These are phyloP conservation scores for Penicillium fimorum DNA, from an alignment of 495 filamentous ascomycete species.

Conservation along the genomic window DNA sequence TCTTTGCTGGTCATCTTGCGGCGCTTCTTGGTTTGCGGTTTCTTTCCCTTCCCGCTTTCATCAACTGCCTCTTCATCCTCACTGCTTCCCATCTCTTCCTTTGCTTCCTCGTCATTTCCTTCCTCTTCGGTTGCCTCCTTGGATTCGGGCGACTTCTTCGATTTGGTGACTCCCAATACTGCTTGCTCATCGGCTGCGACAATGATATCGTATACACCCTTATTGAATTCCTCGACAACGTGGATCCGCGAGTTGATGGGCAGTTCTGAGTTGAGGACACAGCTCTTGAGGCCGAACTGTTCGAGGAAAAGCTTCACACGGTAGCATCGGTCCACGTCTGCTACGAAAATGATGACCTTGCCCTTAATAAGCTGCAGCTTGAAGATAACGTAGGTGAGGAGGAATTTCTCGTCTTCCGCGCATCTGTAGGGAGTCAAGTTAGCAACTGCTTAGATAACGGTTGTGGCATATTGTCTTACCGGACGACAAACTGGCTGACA, in stretches of 20 bases:
- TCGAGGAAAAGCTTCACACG: constrained; percentile 93
- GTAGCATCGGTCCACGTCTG: constrained; percentile 90
- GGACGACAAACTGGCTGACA: constrained; percentile 84
- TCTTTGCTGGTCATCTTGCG: constrained; percentile 60
- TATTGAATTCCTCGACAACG: constrained; percentile 96
- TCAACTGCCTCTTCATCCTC: constrained; percentile 37
- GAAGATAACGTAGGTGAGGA: constrained; percentile 90
- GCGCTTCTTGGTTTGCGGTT: constrained; percentile 52
- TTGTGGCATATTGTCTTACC: constrained; percentile 40
- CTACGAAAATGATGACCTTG: constrained; percentile 91
- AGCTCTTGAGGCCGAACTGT: constrained; percentile 92
- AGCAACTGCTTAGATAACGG: constrained; percentile 5
- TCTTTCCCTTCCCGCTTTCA: constrained; percentile 25
- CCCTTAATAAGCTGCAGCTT: constrained; percentile 93
- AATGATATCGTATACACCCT: constrained; percentile 92
- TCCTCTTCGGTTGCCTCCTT: constrained; percentile 15
- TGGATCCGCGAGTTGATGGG: constrained; percentile 91
- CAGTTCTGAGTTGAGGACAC: constrained; percentile 91
- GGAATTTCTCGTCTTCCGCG: constrained; percentile 94
- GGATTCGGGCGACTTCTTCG: constrained; percentile 32
- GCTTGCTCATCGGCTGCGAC: constrained; percentile 95
- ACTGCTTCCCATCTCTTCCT: constrained; percentile 32
- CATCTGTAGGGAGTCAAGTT: constrained; percentile 51
- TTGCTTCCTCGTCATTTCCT: constrained; percentile 27
- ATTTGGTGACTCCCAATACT: constrained; percentile 60